phyloP scores from a whole-genome alignment of 2,329 filamentous ascomycete species.

The Immersiporthe knoxdaviesiana region DNA sequence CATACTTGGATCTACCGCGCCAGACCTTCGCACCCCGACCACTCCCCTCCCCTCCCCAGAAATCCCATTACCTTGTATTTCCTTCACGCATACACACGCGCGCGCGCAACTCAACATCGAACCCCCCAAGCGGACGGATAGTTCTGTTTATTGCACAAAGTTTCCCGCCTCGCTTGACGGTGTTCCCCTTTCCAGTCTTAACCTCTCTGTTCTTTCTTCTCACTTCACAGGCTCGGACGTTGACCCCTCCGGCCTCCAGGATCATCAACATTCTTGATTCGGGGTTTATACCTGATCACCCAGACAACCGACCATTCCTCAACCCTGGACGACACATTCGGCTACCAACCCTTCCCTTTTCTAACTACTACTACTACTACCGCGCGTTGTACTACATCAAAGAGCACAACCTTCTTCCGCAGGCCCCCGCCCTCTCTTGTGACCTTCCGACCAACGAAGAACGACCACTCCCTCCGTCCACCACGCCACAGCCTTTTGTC shows the following conservation, averaged over 20 bases:
- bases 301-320: conserved; percentile 27
- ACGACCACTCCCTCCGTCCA: neutral
- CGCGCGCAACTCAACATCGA: neutral
- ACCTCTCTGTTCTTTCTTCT: conserved; percentile 5
- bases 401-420: conserved; percentile 10
- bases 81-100: neutral
- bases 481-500: neutral
- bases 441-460: neutral
- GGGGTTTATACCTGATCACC: conserved; percentile 22
- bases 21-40: neutral
- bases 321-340: conserved; percentile 10
- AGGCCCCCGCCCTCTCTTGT: conserved; percentile 9
- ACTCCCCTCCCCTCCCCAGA: neutral
- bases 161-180: conserved; percentile 17
- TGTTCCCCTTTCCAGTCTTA: conserved; percentile 17
- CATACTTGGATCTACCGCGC: neutral
- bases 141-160: conserved; percentile 22
- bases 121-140: neutral
- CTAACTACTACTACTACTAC: conserved; percentile 9
- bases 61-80: neutral
- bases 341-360: conserved; percentile 13
- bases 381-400: conserved; percentile 11
- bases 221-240: conserved; percentile 6
- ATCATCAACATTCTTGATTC: conserved; percentile 18
- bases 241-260: conserved; percentile 10